phyloP scores from a whole-genome alignment of 148 eudicot species.

The Limonium bicolor region DNA sequence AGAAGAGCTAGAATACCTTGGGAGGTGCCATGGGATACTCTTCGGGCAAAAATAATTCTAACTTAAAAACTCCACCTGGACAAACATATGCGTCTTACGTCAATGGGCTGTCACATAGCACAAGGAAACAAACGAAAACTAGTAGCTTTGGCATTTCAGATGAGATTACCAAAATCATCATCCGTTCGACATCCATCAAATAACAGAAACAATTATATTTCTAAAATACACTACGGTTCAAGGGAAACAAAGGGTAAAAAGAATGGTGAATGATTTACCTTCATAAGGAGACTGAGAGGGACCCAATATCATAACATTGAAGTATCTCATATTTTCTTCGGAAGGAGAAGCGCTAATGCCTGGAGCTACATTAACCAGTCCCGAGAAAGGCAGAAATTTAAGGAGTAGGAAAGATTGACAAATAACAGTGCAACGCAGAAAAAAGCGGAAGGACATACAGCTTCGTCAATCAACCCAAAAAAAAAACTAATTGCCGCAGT shows the following conservation, averaged over 20 bases:
- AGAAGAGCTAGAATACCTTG: slow-evolving; percentile 1
- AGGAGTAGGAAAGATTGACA: no score
- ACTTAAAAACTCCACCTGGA: slow-evolving; percentile 8
- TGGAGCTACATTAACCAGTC: slow-evolving; percentile 2
- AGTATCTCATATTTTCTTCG: slow-evolving; percentile 10
- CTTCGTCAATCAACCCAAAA: background rate
- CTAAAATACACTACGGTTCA: no score
- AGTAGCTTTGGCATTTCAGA: no score
- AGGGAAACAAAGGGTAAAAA: no score
- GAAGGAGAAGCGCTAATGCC: slow-evolving; percentile 11
- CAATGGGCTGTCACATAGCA: no score
- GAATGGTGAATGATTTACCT: background rate
- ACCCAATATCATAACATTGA: slow-evolving; percentile 10
- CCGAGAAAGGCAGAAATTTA: background rate
- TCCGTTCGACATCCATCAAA: no score
- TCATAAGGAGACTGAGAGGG: slow-evolving; percentile 12
- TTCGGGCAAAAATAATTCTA: slow-evolving; percentile 9
- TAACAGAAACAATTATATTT: no score
- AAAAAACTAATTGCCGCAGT: background rate
- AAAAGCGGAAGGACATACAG: background rate
- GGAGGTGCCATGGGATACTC: slow-evolving; percentile 10
- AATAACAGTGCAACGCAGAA: background rate
- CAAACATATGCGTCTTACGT: no score
- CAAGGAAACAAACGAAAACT: no score
- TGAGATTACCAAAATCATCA: no score